Evolutionary conservation across 208 protist species (phyloP), one percentile per base, ranked within the genome.

Genomic region (Trypanosoma lewisi): DNA sequence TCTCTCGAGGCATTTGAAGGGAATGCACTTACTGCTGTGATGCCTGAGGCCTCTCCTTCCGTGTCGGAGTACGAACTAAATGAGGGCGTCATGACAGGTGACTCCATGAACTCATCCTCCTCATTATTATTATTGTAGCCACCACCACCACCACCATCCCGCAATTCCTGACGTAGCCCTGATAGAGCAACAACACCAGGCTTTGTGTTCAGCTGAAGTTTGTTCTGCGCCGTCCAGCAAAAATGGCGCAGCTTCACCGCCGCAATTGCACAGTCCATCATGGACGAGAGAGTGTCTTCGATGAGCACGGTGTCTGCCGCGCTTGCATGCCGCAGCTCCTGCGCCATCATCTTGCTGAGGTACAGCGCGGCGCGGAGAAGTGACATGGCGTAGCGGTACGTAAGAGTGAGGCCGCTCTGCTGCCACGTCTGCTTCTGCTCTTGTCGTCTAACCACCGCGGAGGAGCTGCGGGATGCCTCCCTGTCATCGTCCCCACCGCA

Each of bases 261-360:
- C 4, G 75, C 84, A 62, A 93, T 86, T 50, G 83, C 72, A 7
- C 77, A 67, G 56, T 96, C 89, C 86, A 96, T 93, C 89, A 96
- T 93, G 63, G 83, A 80, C 23, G 83, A 91, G 25, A 96, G 74
- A 16, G 77, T 83, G 60, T 93, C 85, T 57, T 96, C 89, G 48
- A 96, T 88, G 8, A 85, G 65, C 19, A 96, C 89, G 2, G 87
- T 92, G 72, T 96, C 89, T 1, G 76, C 73, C 6, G 87, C 79
- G 54, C 79, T 82, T 2, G 75, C 73, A 52, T 77, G 70, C 12
- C 71, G 53, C 23, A 95, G 73, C 65, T 86, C 80, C 55, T 81
- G 70, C 19, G 79, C 75, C 5, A 90, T 77, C 45, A 84, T 83
- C 17, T 89, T 70, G 23, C 71, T 60, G 16, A 95, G 68, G 64